Percentiles rank a stretch among this genome's conserved stretches.
Evolutionary conservation across 176 grass and related monocot genomes (phyloP).

Genomic region (Metroxylon sagu): DNA sequence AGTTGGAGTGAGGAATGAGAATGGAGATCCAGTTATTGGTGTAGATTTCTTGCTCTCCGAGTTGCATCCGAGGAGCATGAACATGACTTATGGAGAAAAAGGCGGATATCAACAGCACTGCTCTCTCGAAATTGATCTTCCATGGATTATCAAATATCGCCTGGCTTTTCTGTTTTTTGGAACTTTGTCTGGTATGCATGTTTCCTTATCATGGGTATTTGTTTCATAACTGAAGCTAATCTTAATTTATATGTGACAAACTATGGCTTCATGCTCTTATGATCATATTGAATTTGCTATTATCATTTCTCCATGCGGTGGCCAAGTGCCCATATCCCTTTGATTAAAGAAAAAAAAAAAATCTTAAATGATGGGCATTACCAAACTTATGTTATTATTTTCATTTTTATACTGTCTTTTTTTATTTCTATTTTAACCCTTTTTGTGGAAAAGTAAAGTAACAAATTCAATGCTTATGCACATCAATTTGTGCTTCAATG

Average conservation of each 20-base stretch:
- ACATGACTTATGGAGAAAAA: conserved; percentile 6
- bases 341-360: too few relatives aligned
- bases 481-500: too few relatives aligned
- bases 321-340: too few relatives aligned
- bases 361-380: too few relatives aligned
- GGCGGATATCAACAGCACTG: conserved; percentile 38
- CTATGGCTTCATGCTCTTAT: neutral
- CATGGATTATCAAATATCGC: conserved; percentile 44
- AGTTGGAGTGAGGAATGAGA: conserved; percentile 58
- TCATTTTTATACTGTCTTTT: too few relatives aligned
- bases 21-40: conserved; percentile 38
- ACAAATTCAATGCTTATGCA: too few relatives aligned
- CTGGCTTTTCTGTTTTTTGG: conserved; percentile 47
- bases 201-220: neutral
- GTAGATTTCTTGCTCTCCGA: conserved; percentile 63
- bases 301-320: too few relatives aligned
- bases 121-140: conserved; percentile 47
- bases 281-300: too few relatives aligned
- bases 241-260: neutral
- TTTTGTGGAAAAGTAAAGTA: too few relatives aligned
- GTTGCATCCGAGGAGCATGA: conserved; percentile 23
- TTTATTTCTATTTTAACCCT: too few relatives aligned
- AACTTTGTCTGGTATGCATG: conserved; percentile 41
- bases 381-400: too few relatives aligned
- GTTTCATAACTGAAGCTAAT: neutral